Conservation (phyloP, 2,329 filamentous ascomycete genomes). For the Coleophoma eucalyptorum region DNA sequence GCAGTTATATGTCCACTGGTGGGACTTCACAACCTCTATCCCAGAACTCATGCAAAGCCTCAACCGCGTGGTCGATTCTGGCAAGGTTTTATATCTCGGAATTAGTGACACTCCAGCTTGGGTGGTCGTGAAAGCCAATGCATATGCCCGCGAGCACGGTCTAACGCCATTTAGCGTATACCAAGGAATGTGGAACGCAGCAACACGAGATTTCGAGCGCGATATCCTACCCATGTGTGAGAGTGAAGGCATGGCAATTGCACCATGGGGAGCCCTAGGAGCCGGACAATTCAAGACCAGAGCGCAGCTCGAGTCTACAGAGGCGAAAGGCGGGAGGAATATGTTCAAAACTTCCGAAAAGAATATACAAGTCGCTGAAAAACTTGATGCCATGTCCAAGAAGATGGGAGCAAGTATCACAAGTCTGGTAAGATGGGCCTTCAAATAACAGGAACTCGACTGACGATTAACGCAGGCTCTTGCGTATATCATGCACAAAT, state of each 20-base stretch:
- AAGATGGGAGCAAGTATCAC: conserved; percentile 44
- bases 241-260: conserved; percentile 48
- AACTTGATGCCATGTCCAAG: conserved; percentile 48
- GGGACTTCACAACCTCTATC: conserved; percentile 59
- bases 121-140: too few species aligned
- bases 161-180: conserved; percentile 52
- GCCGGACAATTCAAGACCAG: conserved; percentile 40
- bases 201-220: conserved; percentile 54
- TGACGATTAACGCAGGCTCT: neutral
- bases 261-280: conserved; percentile 47
- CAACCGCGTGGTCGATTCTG: conserved; percentile 50
- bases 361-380: conserved; percentile 51
- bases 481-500: conserved; percentile 34
- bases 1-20: conserved; percentile 56
- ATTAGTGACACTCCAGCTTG: too few species aligned
- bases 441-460: neutral
- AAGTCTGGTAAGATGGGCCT: conserved; percentile 31
- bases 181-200: conserved; percentile 58
- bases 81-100: conserved; percentile 55
- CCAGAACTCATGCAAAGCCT: conserved; percentile 63
- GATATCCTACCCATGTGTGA: conserved; percentile 53
- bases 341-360: conserved; percentile 31
- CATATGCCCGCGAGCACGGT: too few species aligned
- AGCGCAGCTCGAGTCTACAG: conserved; percentile 31
- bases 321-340: conserved; percentile 11